Percentiles rank a stretch among this genome's conserved stretches.
phyloP scores from a whole-genome alignment of 345 rosid genomes.

The Salix viminalis region DNA sequence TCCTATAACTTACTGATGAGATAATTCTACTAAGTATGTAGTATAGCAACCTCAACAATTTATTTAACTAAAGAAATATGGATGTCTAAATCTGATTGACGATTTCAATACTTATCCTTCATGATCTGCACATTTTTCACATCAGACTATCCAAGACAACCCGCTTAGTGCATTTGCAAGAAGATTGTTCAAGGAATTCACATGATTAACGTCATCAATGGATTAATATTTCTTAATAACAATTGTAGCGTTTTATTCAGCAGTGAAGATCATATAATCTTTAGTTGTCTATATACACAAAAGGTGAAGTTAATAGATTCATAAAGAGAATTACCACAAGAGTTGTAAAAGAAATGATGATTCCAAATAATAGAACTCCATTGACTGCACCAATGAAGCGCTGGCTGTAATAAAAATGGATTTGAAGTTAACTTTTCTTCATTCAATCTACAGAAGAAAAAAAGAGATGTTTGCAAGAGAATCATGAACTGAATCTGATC shows the following conservation, averaged over 20 bases:
- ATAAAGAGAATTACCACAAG: slow-evolving; percentile 60
- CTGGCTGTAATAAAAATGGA: slow-evolving; percentile 52
- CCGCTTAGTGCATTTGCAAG: not conserved
- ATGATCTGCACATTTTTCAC: not conserved
- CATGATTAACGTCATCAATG: not conserved
- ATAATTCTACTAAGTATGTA: not conserved
- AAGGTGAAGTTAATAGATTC: not conserved
- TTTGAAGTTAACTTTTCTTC: slow-evolving; percentile 5
- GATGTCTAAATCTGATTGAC: not conserved
- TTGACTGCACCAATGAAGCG: slow-evolving; percentile 80
- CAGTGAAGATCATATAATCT: not conserved
- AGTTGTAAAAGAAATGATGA: slow-evolving; percentile 64
- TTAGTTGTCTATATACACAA: not conserved
- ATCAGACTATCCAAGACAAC: not conserved
- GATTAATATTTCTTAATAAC: not conserved
- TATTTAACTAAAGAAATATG: not conserved
- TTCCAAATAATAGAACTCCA: slow-evolving; percentile 69
- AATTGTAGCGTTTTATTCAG: not conserved
- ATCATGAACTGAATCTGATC: not conserved
- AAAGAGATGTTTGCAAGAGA: not conserved
- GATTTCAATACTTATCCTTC: not conserved
- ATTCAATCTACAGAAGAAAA: not conserved
- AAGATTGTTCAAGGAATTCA: not conserved
- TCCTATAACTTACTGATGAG: not conserved
- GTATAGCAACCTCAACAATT: not conserved